Evolutionary conservation across 495 filamentous ascomycete genomes (phyloP).

Genomic region (Apiosordaria backusii): DNA sequence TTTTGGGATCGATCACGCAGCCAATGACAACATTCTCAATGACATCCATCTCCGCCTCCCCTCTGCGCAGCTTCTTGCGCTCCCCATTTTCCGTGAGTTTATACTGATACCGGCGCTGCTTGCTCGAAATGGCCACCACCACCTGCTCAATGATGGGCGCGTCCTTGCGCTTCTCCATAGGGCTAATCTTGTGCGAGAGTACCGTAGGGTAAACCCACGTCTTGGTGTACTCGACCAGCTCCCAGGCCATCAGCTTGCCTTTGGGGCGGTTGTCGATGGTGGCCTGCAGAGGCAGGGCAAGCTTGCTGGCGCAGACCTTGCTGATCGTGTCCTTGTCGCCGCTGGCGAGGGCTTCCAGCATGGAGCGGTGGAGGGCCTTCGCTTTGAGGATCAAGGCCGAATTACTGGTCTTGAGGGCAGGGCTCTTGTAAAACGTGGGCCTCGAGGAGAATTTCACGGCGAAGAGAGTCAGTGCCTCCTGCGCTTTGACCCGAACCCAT

Average conservation of each 20-base stretch:
- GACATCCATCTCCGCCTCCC: slow-evolving; percentile 58
- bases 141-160: slow-evolving; percentile 58
- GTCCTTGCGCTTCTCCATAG: slow-evolving; percentile 39
- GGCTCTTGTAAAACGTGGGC: slow-evolving; percentile 24
- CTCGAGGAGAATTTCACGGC: slow-evolving; percentile 29
- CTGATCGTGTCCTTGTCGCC: slow-evolving; percentile 58
- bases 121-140: slow-evolving; percentile 64
- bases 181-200: slow-evolving; percentile 54
- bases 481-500: slow-evolving; percentile 19
- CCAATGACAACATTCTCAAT: slow-evolving; percentile 79
- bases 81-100: slow-evolving; percentile 19
- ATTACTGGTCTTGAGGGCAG: slow-evolving; percentile 39
- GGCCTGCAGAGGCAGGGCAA: slow-evolving; percentile 51
- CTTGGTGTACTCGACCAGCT: slow-evolving; percentile 59
- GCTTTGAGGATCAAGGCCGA: slow-evolving; percentile 48
- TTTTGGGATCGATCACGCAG: slow-evolving; percentile 44
- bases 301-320: slow-evolving; percentile 57
- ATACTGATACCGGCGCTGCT: slow-evolving; percentile 56
- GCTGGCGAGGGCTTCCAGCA: slow-evolving; percentile 69
- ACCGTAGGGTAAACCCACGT: slow-evolving; percentile 49
- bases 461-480: slow-evolving; percentile 4
- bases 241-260: slow-evolving; percentile 56
- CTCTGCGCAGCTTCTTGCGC: slow-evolving; percentile 39
- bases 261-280: slow-evolving; percentile 55
- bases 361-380: slow-evolving; percentile 57